Evolutionary conservation across 768 basidiomycete genomes (phyloP).

Genomic region (Termitomyces sp.): DNA sequence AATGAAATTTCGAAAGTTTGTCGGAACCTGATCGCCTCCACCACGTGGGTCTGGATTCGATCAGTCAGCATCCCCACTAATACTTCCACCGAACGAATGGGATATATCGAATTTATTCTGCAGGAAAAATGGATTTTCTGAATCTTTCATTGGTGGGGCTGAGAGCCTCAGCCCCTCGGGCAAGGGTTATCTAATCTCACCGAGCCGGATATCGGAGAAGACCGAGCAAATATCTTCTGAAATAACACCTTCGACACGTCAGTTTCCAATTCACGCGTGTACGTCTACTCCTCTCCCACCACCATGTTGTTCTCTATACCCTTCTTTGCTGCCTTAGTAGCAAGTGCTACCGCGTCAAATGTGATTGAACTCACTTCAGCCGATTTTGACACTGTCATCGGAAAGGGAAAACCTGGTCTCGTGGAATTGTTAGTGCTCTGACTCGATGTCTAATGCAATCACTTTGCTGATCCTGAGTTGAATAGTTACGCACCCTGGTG

Average conservation of each 20-base stretch:
- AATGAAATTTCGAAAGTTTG: slow-evolving; percentile 12
- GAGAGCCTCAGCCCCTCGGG: not conserved
- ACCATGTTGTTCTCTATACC: slow-evolving; percentile 58
- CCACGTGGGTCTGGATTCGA: not conserved
- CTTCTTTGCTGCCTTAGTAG: slow-evolving; percentile 49
- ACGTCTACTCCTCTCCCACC: slow-evolving; percentile 16
- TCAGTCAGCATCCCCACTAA: not conserved
- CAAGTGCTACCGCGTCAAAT: slow-evolving; percentile 65
- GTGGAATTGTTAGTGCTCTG: slow-evolving; percentile 78
- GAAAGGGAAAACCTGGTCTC: slow-evolving; percentile 75
- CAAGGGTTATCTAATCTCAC: slow-evolving; percentile 1
- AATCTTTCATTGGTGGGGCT: not conserved
- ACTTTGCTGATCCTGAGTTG: slow-evolving; percentile 1
- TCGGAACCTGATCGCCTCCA: slow-evolving; percentile 10
- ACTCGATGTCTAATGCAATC: not conserved
- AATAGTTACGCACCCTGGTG: slow-evolving; percentile 86
- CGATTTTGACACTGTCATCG: slow-evolving; percentile 74
- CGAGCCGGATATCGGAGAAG: slow-evolving; percentile 15
- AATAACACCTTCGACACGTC: slow-evolving; percentile 11
- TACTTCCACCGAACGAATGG: not conserved
- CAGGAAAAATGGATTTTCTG: not conserved
- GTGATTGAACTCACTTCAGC: slow-evolving; percentile 73
- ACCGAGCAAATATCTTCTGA: not conserved
- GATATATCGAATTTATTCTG: not conserved
- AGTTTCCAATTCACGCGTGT: slow-evolving; percentile 10